Conservation (phyloP, 495 filamentous ascomycete genomes). For the Annulohypoxylon nitens region DNA sequence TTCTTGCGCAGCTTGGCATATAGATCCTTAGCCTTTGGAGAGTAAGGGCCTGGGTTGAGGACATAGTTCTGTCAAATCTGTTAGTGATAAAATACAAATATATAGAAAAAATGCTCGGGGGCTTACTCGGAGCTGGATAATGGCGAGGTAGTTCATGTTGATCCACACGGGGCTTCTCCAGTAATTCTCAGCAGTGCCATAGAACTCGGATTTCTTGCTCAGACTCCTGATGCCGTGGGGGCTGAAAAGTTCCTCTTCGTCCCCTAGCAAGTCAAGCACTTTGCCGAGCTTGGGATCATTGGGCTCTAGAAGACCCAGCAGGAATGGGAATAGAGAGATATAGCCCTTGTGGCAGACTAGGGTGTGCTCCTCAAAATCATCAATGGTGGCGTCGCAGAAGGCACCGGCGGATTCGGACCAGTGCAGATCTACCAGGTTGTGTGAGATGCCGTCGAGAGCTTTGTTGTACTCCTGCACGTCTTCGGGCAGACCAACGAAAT, state of each 20-base stretch:
- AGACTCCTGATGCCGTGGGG: conserved; percentile 87
- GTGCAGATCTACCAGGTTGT: conserved; percentile 93
- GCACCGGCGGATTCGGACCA: conserved; percentile 84
- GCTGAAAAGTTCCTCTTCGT: conserved; percentile 89
- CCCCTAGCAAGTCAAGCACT: conserved; percentile 79
- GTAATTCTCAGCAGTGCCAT: conserved; percentile 94
- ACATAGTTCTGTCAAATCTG: conserved; percentile 64
- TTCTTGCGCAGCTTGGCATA: conserved; percentile 85
- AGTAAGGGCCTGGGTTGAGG: conserved; percentile 73
- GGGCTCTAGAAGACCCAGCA: conserved; percentile 78
- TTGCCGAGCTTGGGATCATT: conserved; percentile 79
- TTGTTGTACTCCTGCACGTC: conserved; percentile 79
- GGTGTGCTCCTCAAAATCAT: conserved; percentile 90
- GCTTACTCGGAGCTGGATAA: conserved; percentile 84
- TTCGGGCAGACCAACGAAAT: conserved; percentile 75
- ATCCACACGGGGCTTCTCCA: conserved; percentile 98
- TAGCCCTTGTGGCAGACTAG: conserved; percentile 98
- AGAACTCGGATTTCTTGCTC: conserved; percentile 84
- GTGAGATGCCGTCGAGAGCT: conserved; percentile 81
- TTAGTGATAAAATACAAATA: conserved; percentile 27
- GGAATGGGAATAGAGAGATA: conserved; percentile 92
- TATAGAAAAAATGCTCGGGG: no score
- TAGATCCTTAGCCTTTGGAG: conserved; percentile 74
- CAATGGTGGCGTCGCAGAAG: conserved; percentile 96
- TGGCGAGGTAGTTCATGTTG: conserved; percentile 94